Percentiles rank a stretch among this genome's conserved stretches.
Conservation (phyloP, 768 basidiomycete genomes). For the Lactarius sanguifluus region DNA sequence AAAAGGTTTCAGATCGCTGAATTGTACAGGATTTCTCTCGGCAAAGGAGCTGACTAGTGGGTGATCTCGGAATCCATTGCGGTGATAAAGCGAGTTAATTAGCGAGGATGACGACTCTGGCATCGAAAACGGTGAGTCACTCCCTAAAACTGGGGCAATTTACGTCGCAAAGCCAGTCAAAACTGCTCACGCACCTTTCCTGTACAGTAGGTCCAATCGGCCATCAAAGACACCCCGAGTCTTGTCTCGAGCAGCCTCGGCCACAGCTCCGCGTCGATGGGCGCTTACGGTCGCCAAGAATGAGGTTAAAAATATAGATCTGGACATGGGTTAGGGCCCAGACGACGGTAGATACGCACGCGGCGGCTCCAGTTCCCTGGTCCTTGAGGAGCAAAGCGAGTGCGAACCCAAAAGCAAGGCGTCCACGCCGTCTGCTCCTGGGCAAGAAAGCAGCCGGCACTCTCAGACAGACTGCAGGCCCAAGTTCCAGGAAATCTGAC, state of each 20-base stretch:
- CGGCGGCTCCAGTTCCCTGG: not conserved
- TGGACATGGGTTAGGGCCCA: too few species aligned
- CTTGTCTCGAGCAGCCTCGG: too few species aligned
- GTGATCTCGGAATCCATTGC: not conserved
- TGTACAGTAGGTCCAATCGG: not conserved
- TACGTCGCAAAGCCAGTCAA: conserved; percentile 42
- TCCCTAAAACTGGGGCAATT: not conserved
- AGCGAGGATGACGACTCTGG: conserved; percentile 54
- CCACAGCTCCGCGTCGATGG: not conserved
- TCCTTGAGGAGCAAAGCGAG: not conserved
- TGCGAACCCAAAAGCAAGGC: not conserved
- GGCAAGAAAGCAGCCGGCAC: conserved; percentile 5
- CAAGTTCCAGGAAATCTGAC: not conserved
- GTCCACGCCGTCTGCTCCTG: not conserved
- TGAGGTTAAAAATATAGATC: not conserved
- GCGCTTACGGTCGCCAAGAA: not conserved
- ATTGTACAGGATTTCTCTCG: too few species aligned
- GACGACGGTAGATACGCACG: not conserved
- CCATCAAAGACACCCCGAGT: not conserved
- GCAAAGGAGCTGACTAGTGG: not conserved
- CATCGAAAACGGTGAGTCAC: conserved; percentile 48
- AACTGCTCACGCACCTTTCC: conserved; percentile 3
- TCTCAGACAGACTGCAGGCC: not conserved
- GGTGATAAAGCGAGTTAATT: too few species aligned
- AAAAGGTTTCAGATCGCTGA: conserved; percentile 30